Conservation (phyloP, 768 basidiomycete species). For the Cystofilobasidium bisporidii region DNA sequence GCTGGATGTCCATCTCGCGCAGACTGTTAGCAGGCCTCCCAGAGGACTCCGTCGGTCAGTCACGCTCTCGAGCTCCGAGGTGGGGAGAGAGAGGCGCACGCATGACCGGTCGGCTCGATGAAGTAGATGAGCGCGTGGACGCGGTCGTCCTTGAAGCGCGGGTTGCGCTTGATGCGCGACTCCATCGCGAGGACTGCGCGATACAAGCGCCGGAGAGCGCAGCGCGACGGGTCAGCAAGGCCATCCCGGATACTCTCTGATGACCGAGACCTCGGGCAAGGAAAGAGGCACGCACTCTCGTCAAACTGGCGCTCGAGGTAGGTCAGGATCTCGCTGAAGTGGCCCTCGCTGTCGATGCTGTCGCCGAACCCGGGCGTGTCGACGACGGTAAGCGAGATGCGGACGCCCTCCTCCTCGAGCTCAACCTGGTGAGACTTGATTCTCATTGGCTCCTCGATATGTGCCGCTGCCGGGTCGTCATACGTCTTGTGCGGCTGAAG, state of each 20-base stretch:
- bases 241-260: no score
- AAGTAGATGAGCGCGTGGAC: conserved; percentile 96
- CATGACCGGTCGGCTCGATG: conserved; percentile 62
- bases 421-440: conserved; percentile 95
- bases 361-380: conserved; percentile 99
- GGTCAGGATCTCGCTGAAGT: conserved; percentile 92
- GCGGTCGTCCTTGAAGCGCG: conserved; percentile 95
- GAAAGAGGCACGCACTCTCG: conserved; percentile 48
- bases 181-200: conserved; percentile 78
- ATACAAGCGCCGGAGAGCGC: no score
- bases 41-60: conserved; percentile 66
- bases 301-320: conserved; percentile 98
- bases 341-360: conserved; percentile 96
- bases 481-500: conserved; percentile 13
- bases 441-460: conserved; percentile 84
- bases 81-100: background rate
- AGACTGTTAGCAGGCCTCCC: conserved; percentile 8
- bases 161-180: conserved; percentile 97
- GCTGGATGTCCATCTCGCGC: conserved; percentile 33
- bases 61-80: background rate
- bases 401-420: conserved; percentile 95
- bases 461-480: conserved; percentile 60
- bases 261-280: background rate
- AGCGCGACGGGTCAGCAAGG: no score
- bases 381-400: conserved; percentile 93